These are phyloP conservation scores for Huntiella savannae DNA, from an alignment of 2,329 filamentous ascomycete species.

Conservation along the genomic window DNA sequence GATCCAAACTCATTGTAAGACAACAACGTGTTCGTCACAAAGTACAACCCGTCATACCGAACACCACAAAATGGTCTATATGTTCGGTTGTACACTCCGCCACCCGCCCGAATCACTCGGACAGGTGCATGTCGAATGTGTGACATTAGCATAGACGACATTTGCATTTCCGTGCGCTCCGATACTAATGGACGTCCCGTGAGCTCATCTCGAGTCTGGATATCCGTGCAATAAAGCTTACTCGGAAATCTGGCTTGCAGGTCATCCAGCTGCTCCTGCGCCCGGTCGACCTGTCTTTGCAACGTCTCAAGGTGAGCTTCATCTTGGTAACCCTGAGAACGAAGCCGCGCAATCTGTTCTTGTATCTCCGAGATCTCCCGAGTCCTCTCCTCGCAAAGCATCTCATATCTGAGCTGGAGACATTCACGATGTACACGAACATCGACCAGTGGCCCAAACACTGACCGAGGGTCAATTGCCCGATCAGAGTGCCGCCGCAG, in stretches of 20 bases:
- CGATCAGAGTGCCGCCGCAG: constrained; percentile 3
- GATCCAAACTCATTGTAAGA: constrained; percentile 7
- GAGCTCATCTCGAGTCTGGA: not conserved
- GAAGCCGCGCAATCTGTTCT: no score
- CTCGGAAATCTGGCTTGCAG: not conserved
- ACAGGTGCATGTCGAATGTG: constrained; percentile 7
- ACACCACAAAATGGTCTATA: constrained; percentile 7
- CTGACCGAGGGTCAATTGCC: constrained; percentile 6
- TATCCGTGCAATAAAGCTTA: not conserved
- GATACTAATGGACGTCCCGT: not conserved
- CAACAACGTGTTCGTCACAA: constrained; percentile 5
- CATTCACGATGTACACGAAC: not conserved
- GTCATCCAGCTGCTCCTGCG: not conserved
- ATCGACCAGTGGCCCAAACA: constrained; percentile 1
- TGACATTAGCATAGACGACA: constrained; percentile 9
- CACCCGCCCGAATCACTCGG: constrained; percentile 5
- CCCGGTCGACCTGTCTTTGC: not conserved
- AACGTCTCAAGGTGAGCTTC: no score
- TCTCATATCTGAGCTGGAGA: not conserved
- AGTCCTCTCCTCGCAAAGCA: no score
- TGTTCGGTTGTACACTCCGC: constrained; percentile 7
- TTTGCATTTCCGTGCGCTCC: constrained; percentile 1
- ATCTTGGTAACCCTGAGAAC: no score
- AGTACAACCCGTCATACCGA: constrained; percentile 9
- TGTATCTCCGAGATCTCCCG: no score